phyloP scores from a whole-genome alignment of 1,139 yeast species.

The Suhomyces coccinellae region DNA sequence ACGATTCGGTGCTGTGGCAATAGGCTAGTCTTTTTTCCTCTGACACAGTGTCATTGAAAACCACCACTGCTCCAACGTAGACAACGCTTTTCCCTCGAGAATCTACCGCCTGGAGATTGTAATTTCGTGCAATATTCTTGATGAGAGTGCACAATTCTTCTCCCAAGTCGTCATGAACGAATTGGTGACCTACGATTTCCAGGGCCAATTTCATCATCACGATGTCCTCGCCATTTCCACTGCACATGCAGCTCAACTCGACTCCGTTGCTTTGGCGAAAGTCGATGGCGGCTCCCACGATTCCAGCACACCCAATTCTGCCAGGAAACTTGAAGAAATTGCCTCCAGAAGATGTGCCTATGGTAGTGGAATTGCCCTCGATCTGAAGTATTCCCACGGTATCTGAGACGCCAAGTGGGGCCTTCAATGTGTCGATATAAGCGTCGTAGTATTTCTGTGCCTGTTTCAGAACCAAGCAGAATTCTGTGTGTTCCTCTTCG shows the following conservation, averaged over 20 bases:
- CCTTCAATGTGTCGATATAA: slow-evolving; percentile 13
- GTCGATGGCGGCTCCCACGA: slow-evolving; percentile 47
- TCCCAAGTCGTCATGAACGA: slow-evolving; percentile 4
- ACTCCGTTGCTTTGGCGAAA: slow-evolving; percentile 14
- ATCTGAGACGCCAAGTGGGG: slow-evolving; percentile 24
- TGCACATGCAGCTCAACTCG: slow-evolving; percentile 45
- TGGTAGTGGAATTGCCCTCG: slow-evolving; percentile 15
- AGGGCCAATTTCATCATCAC: slow-evolving; percentile 42
- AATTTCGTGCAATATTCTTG: slow-evolving; percentile 2
- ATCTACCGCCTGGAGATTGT: slow-evolving; percentile 13
- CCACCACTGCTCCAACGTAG: slow-evolving; percentile 37
- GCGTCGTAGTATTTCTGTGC: slow-evolving; percentile 18
- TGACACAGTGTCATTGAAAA: slow-evolving; percentile 18
- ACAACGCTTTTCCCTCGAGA: slow-evolving; percentile 14
- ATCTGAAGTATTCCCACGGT: slow-evolving; percentile 35
- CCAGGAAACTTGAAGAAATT: slow-evolving; percentile 51
- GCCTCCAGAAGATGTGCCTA: slow-evolving; percentile 55
- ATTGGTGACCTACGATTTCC: slow-evolving; percentile 20
- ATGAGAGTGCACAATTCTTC: slow-evolving; percentile 6
- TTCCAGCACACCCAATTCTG: slow-evolving; percentile 55
- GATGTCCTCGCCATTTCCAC: slow-evolving; percentile 60
- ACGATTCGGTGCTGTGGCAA: slow-evolving; percentile 47
- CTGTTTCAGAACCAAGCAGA: slow-evolving; percentile 18
- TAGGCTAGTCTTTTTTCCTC: slow-evolving; percentile 27
- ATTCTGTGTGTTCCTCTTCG: background rate